Evolutionary conservation across 2,329 filamentous ascomycete genomes (phyloP), one percentile per base, ranked within the genome.

Genomic region (Pyrenochaeta sp.): DNA sequence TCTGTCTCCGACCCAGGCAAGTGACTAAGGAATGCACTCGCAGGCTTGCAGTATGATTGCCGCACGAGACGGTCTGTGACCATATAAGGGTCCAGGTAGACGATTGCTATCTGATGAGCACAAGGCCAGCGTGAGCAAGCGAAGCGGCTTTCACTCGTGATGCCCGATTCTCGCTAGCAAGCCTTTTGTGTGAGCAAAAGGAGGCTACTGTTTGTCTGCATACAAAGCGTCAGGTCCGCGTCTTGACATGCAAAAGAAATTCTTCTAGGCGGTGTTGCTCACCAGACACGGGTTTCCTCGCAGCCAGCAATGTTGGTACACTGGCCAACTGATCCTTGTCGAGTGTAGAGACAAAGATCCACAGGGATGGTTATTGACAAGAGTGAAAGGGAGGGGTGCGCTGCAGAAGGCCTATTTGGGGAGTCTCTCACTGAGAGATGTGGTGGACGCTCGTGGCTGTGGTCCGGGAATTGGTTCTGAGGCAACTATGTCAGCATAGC

Each of bases 1-100:
- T 66, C 58, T 69, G 62, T 67, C 60, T 68, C 67, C 53, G 66
- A 67, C 64, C 62, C 64, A 60, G 63, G 64, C 68, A 69, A 73
- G 66, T 72, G 66, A 71, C 67, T 67, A 62, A 54, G 66, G 66
- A 69, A 74, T 71, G 66, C 66, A 71, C 60, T 63, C 61, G 55
- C 51, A 56, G 60, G 59, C 54, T 59, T 66, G 62, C 64, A 67
- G 65, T 63, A 62, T 72, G 68, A 68, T 67, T 64, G 70, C 68
- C 67, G 69, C 72, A 75, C 73, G 67, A 72, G 71, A 71, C 70
- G 52, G 61, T 69, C 66, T 68, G 72, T 75, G 72, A 69, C 61
- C 60, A 63, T 74, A 69, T 74, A 73, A 72, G 65, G 60, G 61
- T 51, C 54, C 56, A 60, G 64, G 60, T 54, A 53, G 50, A 49